Percentiles rank a stretch among this genome's conserved stretches.
Conservation (phyloP, 768 basidiomycete genomes). For the Naganishia antarctica region DNA sequence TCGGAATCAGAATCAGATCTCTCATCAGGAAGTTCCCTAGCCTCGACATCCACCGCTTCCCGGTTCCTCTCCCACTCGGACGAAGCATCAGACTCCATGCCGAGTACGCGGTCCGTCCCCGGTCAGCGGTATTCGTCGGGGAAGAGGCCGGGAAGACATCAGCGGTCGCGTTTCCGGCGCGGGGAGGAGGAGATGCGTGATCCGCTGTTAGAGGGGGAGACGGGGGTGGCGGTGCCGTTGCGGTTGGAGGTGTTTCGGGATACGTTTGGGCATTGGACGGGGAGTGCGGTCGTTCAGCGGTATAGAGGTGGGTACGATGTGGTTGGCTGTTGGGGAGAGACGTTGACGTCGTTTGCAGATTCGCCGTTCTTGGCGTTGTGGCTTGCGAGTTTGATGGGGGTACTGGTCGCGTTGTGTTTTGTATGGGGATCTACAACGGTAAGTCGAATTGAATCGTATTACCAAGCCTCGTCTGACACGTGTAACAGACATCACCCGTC, state of each 20-base stretch:
- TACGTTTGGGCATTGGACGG: slow-evolving; percentile 23
- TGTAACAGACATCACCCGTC: slow-evolving; percentile 1
- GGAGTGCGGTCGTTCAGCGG: slow-evolving; percentile 29
- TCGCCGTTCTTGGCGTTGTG: slow-evolving; percentile 45
- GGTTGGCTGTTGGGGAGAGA: not conserved
- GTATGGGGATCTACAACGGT: slow-evolving; percentile 49
- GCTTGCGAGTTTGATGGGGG: slow-evolving; percentile 39
- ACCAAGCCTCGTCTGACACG: not conserved
- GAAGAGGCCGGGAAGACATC: not conserved
- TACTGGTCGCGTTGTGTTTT: slow-evolving; percentile 42
- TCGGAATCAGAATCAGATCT: slow-evolving; percentile 1
- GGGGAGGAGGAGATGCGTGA: slow-evolving; percentile 17
- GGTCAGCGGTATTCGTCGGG: not conserved
- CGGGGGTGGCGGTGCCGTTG: slow-evolving; percentile 18
- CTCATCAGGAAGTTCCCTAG: slow-evolving; percentile 2
- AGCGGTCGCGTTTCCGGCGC: no score
- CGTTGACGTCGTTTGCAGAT: slow-evolving; percentile 26
- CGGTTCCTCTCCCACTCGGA: not conserved
- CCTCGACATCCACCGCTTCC: slow-evolving; percentile 11
- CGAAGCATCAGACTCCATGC: not conserved
- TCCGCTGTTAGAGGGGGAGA: not conserved
- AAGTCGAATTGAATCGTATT: slow-evolving; percentile 8
- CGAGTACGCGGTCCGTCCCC: not conserved
- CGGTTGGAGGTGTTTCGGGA: slow-evolving; percentile 26
- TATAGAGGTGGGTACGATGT: slow-evolving; percentile 41